Conservation (phyloP, 768 basidiomycete species). For the Trametes villosa region DNA sequence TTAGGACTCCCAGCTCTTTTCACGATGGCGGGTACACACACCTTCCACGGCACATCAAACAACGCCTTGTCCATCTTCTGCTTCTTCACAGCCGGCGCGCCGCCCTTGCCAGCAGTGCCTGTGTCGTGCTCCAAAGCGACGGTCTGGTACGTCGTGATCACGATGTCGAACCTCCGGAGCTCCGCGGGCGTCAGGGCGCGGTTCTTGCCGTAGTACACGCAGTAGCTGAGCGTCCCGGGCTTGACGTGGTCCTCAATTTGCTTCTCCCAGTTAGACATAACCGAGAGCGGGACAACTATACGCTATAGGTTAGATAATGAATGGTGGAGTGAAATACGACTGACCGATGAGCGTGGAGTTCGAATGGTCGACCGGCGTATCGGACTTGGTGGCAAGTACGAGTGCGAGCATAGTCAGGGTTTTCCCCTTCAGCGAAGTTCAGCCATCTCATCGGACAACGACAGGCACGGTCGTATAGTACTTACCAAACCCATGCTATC, state of each 20-base stretch:
- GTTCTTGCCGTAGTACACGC: constrained; percentile 74
- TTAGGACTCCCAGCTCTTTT: not conserved
- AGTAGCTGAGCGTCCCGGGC: constrained; percentile 53
- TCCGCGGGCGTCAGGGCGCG: constrained; percentile 61
- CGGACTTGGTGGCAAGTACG: constrained; percentile 74
- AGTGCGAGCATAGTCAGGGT: constrained; percentile 88
- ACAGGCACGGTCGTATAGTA: not conserved
- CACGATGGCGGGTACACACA: constrained; percentile 29
- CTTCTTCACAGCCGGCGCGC: constrained; percentile 54
- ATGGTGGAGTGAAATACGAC: constrained; percentile 23
- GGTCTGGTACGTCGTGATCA: constrained; percentile 85
- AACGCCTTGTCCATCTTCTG: constrained; percentile 63
- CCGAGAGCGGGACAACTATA: constrained; percentile 79
- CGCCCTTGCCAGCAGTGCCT: constrained; percentile 18
- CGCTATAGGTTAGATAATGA: not conserved
- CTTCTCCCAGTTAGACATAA: constrained; percentile 88
- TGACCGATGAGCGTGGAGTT: constrained; percentile 81
- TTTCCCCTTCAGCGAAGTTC: constrained; percentile 65
- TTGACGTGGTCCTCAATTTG: constrained; percentile 77
- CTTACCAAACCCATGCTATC: constrained; percentile 84
- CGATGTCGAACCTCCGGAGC: constrained; percentile 70
- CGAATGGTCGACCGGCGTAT: constrained; percentile 57
- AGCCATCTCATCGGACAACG: not conserved
- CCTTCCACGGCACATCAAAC: constrained; percentile 84
- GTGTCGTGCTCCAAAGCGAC: constrained; percentile 58